Evolutionary conservation across 2,329 filamentous ascomycete species (phyloP).

Genomic region (Colletotrichum godetiae): DNA sequence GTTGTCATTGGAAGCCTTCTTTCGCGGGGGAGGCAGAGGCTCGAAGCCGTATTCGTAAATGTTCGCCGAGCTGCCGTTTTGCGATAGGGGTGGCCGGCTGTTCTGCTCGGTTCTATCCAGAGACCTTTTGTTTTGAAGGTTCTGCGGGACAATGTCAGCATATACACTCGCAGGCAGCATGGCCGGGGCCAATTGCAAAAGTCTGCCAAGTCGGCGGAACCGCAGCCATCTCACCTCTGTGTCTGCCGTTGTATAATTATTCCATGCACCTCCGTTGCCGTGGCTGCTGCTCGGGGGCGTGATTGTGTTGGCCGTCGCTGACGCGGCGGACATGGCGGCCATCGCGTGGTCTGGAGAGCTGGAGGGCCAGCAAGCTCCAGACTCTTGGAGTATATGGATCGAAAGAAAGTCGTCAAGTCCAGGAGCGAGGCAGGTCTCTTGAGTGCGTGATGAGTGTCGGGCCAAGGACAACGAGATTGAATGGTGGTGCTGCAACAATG

Average conservation of each 20-base stretch:
- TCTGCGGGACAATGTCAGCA: constrained; percentile 30
- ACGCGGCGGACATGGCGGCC: constrained; percentile 64
- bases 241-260: constrained; percentile 44
- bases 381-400: constrained; percentile 4
- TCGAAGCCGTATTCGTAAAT: constrained; percentile 37
- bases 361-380: constrained; percentile 31
- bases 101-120: constrained; percentile 30
- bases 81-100: constrained; percentile 30
- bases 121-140: constrained; percentile 36
- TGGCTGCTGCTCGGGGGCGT: constrained; percentile 62
- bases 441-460: constrained; percentile 7
- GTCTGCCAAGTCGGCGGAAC: background rate
- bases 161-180: background rate
- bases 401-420: background rate
- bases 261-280: constrained; percentile 61
- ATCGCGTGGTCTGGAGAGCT: constrained; percentile 47
- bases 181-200: background rate
- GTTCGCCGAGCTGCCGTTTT: constrained; percentile 40
- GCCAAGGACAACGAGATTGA: constrained; percentile 23
- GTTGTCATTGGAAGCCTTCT: constrained; percentile 50
- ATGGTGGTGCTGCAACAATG: constrained; percentile 13
- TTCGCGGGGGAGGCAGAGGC: constrained; percentile 41
- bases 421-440: background rate
- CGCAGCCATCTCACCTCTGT: constrained; percentile 49
- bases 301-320: constrained; percentile 59